Base-by-base conservation (phyloP, 2,329 filamentous ascomycete species). In the Exserohilum rostratum region DNA sequence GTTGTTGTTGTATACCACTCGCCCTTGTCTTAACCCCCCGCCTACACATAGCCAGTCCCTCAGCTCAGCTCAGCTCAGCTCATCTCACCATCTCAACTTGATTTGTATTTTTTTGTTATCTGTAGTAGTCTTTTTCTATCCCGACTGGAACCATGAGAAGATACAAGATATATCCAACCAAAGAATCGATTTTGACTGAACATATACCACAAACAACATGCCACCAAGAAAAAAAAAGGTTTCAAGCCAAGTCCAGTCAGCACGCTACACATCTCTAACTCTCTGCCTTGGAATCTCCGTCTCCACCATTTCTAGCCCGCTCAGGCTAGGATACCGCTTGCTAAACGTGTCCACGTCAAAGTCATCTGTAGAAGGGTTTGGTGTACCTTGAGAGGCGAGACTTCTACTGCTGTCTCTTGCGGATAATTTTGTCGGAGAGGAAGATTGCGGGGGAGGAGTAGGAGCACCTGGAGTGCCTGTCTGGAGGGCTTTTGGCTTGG, bases 241-340 rank as follows among this genome's bases (percentile, higher is more conserved):
- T 13, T 15, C 15, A 25, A 20, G n/a, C n/a, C n/a, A n/a, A n/a
- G n/a, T n/a, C 20, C 2, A 13, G 17, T n/a, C 33, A 31, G 7
- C 22, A n/a, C n/a, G n/a, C 35, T 46, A 65, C 3, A 71, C 53
- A 50, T 70, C 66, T 46, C 69, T 57, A 1, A 66, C 60, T 15
- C 40, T 57, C 46, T 63, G 46, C 9, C 49, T 51, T 5, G 70
- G 70, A 53, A 76, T 75, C 61, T 85, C 89, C 56, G 87, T 85
- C 77, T 95, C 90, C n/a, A 91, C 89, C 87, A 93, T 90, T 78
- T 97, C 93, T 64, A 97, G 85, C 9, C 91, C 85, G 51, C 87
- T 88, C 54, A 98, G 78, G 71, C 90, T 96, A 0, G 93, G 93
- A 75, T 92, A 97, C 54, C 91, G 82, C 76, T 92, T 92, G 57